A percentile compares a stretch with the other conserved stretches of the same genome.
These are phyloP conservation scores for Antarctomyces pellizariae DNA, from an alignment of 495 filamentous ascomycete species.

Conservation along the genomic window DNA sequence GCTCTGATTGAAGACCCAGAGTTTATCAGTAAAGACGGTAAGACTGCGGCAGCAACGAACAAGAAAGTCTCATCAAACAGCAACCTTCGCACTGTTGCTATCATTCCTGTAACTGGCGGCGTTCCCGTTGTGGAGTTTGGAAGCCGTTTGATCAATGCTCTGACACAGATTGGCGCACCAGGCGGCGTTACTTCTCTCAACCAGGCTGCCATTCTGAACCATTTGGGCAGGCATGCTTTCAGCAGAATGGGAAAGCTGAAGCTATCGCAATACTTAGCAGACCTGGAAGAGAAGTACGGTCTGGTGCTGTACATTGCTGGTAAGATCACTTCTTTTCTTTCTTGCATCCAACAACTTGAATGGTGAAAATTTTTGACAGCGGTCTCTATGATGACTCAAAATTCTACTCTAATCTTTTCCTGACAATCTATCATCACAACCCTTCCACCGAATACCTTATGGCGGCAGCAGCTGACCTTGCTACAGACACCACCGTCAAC, in stretches of 20 bases:
- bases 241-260: slow-evolving; percentile 94
- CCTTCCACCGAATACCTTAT: not conserved
- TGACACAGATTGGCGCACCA: slow-evolving; percentile 66
- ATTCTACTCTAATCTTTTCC: slow-evolving; percentile 28
- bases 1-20: slow-evolving; percentile 60
- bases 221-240: slow-evolving; percentile 86
- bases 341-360: not conserved
- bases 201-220: slow-evolving; percentile 80
- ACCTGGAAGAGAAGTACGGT: slow-evolving; percentile 91
- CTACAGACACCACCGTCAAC: slow-evolving; percentile 68
- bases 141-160: slow-evolving; percentile 64
- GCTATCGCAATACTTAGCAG: slow-evolving; percentile 84
- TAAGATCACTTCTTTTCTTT: slow-evolving; percentile 14
- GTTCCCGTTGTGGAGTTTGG: slow-evolving; percentile 90
- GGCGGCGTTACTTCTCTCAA: slow-evolving; percentile 85
- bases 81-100: slow-evolving; percentile 80
- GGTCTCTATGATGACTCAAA: slow-evolving; percentile 21
- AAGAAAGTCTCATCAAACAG: slow-evolving; percentile 64
- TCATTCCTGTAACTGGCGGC: slow-evolving; percentile 73
- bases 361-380: slow-evolving; percentile 13
- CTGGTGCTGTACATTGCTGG: slow-evolving; percentile 91
- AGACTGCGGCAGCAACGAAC: slow-evolving; percentile 25
- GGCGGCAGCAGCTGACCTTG: slow-evolving; percentile 9
- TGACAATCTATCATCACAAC: slow-evolving; percentile 8
- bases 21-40: slow-evolving; percentile 33